These are phyloP conservation scores for Aspergillus bridgeri DNA, from an alignment of 495 filamentous ascomycete genomes.

Conservation along the genomic window DNA sequence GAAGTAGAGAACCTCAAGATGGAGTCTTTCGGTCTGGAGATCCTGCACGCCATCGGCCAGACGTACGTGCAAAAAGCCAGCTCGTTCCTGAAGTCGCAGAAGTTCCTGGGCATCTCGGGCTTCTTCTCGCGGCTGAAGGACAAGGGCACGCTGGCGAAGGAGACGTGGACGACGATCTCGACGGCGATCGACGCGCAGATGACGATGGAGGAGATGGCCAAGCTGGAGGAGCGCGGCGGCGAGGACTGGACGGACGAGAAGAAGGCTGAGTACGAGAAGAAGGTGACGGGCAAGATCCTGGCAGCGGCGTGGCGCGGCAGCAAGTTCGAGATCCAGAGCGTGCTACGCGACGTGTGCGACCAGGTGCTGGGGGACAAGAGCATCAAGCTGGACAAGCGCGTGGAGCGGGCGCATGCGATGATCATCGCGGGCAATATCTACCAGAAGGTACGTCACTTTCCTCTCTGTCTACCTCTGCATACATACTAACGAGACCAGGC, in stretches of 20 bases:
- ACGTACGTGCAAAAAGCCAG: constrained; percentile 87
- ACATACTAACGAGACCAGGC: constrained; percentile 54
- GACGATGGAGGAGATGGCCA: constrained; percentile 99
- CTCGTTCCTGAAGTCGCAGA: constrained; percentile 87
- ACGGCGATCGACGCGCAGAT: constrained; percentile 97
- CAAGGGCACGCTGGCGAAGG: constrained; percentile 93
- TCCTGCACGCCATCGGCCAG: constrained; percentile 88
- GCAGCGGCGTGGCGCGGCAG: constrained; percentile 95
- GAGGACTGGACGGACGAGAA: constrained; percentile 99
- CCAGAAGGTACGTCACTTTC: constrained; percentile 59
- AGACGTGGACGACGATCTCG: constrained; percentile 96
- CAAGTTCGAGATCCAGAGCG: constrained; percentile 97
- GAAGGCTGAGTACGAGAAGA: constrained; percentile 91
- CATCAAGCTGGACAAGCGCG: constrained; percentile 74
- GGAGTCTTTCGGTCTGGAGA: constrained; percentile 97
- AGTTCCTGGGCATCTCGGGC: constrained; percentile 92
- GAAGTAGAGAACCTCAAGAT: constrained; percentile 99
- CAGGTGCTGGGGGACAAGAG: constrained; percentile 72
- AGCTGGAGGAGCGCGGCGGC: constrained; percentile 88
- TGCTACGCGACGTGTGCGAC: constrained; percentile 84
- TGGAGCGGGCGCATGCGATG: constrained; percentile 88
- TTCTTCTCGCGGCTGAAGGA: constrained; percentile 94
- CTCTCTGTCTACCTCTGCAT: background rate
- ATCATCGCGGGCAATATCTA: constrained; percentile 86
- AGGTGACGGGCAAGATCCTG: constrained; percentile 97